Evolutionary conservation across 352 stramenopile species (phyloP), one percentile per base, ranked within the genome.

Genomic region (Globisporangium splendens): DNA sequence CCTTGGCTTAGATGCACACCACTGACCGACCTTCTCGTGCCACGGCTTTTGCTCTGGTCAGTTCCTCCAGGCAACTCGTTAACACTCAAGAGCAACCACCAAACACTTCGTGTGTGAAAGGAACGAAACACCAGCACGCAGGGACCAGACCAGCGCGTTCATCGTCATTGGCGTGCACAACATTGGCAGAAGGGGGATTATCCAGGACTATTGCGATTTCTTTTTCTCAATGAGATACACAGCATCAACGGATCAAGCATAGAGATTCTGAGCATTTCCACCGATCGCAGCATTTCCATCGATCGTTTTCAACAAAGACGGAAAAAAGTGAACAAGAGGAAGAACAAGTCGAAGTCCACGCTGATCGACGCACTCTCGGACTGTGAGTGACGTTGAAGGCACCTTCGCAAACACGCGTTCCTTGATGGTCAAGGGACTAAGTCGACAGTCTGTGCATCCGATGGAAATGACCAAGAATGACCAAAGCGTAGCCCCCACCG

Each of bases 381-480:
- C 13, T 18, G 39, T 10, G 46, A 35, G 46, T 51, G 46, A 13
- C 55, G 55, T 24, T 62, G 31, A 24, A 46, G 46, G 8, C 28
- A 54, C 41, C 31, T 38, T 28, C 20, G 39, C 20, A 35, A 33
- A 61, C 42, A 59, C 54, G 44, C 57, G 46, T 28, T 68, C 28
- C 48, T 83, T 68, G 53, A 75, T 78, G 67, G 56, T 69, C 66
- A 76, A 73, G 67, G 76, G 68, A 71, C 75, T 88, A 51, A 86
- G 82, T 58, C 74, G 67, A 31, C 77, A 84, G 65, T 75, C 78
- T 46, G 78, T 90, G 50, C 74, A 91, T 65, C 81, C 79, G 38
- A 89, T 91, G 68, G 63, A 75, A 59, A 51, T 47, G 53, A 53
- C 50, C 52, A 68, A 63, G 56, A 59, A 58, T 57, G 62, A 56